Evolutionary conservation across 2,329 filamentous ascomycete species (phyloP).

Genomic region (Cadophora sp.): DNA sequence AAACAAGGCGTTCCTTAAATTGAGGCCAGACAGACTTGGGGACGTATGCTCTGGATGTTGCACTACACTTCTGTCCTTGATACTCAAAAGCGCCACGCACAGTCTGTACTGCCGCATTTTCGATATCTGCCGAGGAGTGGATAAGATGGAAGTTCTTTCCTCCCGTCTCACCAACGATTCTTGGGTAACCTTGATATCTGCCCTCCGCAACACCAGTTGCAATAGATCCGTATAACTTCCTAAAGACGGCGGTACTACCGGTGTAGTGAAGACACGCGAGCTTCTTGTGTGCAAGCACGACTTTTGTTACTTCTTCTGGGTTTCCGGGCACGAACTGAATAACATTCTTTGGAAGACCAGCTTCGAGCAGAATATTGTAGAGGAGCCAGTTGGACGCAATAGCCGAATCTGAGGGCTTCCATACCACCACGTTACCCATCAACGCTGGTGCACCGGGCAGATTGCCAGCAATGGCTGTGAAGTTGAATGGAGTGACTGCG

Average conservation of each 20-base stretch:
- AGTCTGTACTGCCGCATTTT: constrained; percentile 81
- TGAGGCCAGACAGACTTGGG: constrained; percentile 76
- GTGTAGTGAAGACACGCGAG: constrained; percentile 96
- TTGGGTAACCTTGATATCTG: constrained; percentile 83
- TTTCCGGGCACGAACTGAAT: constrained; percentile 94
- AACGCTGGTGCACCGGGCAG: constrained; percentile 82
- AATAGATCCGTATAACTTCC: constrained; percentile 85
- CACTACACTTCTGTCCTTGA: constrained; percentile 91
- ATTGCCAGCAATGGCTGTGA: constrained; percentile 93
- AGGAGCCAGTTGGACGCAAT: constrained; percentile 92
- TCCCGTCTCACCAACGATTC: constrained; percentile 88
- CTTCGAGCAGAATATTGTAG: constrained; percentile 89
- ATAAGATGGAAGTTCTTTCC: constrained; percentile 94
- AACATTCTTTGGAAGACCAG: constrained; percentile 85
- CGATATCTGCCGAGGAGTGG: constrained; percentile 77
- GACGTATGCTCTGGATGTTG: constrained; percentile 81
- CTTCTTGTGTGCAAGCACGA: constrained; percentile 76
- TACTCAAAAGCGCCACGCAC: constrained; percentile 89
- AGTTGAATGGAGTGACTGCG: constrained; percentile 94
- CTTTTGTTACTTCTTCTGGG: constrained; percentile 81
- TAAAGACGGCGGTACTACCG: constrained; percentile 90
- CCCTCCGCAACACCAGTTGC: constrained; percentile 81
- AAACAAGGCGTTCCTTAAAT: constrained; percentile 70
- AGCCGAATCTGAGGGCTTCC: constrained; percentile 93
- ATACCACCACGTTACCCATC: constrained; percentile 93